Evolutionary conservation across 2,329 filamentous ascomycete genomes (phyloP), one percentile per base, ranked within the genome.

Genomic region (Chaetomiaceae sp.): DNA sequence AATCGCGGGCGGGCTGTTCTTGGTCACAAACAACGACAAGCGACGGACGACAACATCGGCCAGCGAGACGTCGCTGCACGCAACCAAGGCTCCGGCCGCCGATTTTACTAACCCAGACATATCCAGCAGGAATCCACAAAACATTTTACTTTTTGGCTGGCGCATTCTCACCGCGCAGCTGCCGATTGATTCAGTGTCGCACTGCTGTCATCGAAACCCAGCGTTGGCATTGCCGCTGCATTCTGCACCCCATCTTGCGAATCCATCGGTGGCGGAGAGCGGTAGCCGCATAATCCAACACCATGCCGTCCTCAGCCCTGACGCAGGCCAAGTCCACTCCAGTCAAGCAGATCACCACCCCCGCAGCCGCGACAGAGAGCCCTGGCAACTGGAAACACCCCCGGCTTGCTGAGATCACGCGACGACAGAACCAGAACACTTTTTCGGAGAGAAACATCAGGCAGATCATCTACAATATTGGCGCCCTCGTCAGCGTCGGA

Each of bases 381-480:
- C 80, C 89, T 6, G 91, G 92, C 51, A 89, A 85, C 66, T 99
- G 94, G 92, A 82, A 85, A 65, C 94, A 99, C 69, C 94, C 94
- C 30, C 84, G 86, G 58, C 79, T 96, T 59, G 80, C 90, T 64
- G 92, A 97, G 71, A 95, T 99, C 66, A 84, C 87, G 14, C 80
- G 81, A 58, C 84, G 94, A 47, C 88, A 90, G 66, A 85, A 89
- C 67, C 85, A 85, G 18, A 83, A 84, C 13, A 87, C 79, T 43
- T 96, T 97, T 68, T 83, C 85, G 51, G 84, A 91, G 62, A 81
- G 81, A 66, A 92, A 96, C 60, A 72, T 94, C 44, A 80, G 77
- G 56, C 80, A 77, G 48, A 82, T 95, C 47, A 66, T 82, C 27
- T 82, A 85, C 70, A 96, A 95, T 67, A 67, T 78, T 1, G 71